phyloP scores from a whole-genome alignment of 805 yeast genomes.

The Candida broadrunensis region DNA sequence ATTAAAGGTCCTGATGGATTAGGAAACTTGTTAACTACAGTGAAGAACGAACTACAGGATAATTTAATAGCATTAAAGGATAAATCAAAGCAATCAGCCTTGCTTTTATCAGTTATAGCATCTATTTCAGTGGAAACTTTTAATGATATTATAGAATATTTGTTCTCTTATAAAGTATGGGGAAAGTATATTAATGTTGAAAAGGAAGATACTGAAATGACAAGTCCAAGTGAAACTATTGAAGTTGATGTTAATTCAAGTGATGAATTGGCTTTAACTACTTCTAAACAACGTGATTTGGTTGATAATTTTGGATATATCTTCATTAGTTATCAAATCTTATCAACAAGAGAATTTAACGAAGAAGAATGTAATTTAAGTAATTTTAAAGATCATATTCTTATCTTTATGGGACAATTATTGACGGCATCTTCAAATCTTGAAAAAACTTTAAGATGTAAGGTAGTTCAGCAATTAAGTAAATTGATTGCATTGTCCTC shows the following conservation, averaged over 20 bases:
- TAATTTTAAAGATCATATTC: slow-evolving; percentile 60
- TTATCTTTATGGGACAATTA: slow-evolving; percentile 66
- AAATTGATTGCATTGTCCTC: slow-evolving; percentile 49
- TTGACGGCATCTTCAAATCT: slow-evolving; percentile 63
- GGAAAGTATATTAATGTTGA: slow-evolving; percentile 34
- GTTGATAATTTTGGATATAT: slow-evolving; percentile 62
- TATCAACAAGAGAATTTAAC: slow-evolving; percentile 7
- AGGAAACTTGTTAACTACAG: slow-evolving; percentile 36
- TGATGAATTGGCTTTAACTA: slow-evolving; percentile 35
- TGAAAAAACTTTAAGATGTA: slow-evolving; percentile 67
- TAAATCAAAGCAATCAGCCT: slow-evolving; percentile 61
- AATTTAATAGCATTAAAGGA: slow-evolving; percentile 49
- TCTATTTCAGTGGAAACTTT: slow-evolving; percentile 45
- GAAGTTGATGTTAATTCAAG: slow-evolving; percentile 2
- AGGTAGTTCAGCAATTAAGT: slow-evolving; percentile 63
- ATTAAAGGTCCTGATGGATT: slow-evolving; percentile 13
- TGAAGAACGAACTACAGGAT: slow-evolving; percentile 47
- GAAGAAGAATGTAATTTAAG: slow-evolving; percentile 33
- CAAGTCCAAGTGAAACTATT: neutral
- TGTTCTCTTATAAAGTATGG: slow-evolving; percentile 38
- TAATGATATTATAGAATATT: slow-evolving; percentile 40
- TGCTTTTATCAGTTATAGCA: slow-evolving; percentile 56
- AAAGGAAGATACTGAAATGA: slow-evolving; percentile 5
- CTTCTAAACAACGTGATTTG: slow-evolving; percentile 56
- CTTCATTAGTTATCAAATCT: slow-evolving; percentile 41